phyloP scores from a whole-genome alignment of 1,284 basidiomycete species.

The Wolfiporia cocos region DNA sequence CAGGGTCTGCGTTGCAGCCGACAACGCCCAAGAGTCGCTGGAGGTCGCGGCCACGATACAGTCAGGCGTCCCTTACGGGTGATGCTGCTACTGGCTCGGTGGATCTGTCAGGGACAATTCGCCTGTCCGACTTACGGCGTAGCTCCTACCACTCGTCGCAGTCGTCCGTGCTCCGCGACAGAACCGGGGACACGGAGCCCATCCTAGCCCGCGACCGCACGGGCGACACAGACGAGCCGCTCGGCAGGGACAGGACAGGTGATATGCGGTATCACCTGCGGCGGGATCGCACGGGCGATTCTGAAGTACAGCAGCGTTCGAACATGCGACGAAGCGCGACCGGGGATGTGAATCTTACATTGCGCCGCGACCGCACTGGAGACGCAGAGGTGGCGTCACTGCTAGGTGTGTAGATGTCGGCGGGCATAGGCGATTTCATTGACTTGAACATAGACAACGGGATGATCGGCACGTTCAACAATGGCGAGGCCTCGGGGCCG shows the following conservation, averaged over 20 bases:
- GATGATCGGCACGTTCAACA: slow-evolving; percentile 10
- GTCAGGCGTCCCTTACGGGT: neutral
- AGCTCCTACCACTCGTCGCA: no score
- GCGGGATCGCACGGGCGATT: no score
- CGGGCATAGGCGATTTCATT: slow-evolving; percentile 18
- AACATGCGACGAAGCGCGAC: slow-evolving; percentile 5
- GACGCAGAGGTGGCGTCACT: slow-evolving; percentile 24
- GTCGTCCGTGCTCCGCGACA: slow-evolving; percentile 7
- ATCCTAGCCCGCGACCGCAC: slow-evolving; percentile 15
- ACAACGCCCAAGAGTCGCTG: slow-evolving; percentile 18
- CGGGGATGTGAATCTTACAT: slow-evolving; percentile 4
- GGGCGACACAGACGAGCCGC: slow-evolving; percentile 21
- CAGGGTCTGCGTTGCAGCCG: slow-evolving; percentile 13
- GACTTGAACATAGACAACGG: slow-evolving; percentile 18
- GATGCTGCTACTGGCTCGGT: no score
- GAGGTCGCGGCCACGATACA: slow-evolving; percentile 1
- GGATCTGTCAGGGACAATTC: no score
- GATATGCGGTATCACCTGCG: no score
- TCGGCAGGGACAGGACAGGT: no score
- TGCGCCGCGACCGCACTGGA: slow-evolving; percentile 17
- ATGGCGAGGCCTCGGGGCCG: slow-evolving; percentile 13
- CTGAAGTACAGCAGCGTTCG: no score
- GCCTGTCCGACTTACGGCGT: no score
- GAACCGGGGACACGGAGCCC: slow-evolving; percentile 5
- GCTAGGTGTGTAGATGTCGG: slow-evolving; percentile 15